Conservation (phyloP, 148 eudicot species). For the Rheum nobile region DNA sequence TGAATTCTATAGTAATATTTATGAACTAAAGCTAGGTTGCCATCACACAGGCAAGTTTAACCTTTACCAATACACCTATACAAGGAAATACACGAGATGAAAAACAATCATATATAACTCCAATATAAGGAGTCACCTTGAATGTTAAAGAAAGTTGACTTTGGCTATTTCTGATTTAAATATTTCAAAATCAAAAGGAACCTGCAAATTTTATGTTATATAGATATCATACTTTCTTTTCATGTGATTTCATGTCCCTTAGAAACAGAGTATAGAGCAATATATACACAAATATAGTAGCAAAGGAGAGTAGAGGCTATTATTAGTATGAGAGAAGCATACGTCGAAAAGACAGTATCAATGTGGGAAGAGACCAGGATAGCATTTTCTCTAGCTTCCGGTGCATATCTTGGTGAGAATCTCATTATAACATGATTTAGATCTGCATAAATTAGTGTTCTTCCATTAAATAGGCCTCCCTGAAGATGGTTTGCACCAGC, state of each 20-base stretch:
- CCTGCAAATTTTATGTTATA: not conserved
- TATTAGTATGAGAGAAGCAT: constrained; percentile 17
- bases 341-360: constrained; percentile 76
- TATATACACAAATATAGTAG: not conserved
- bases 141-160: not conserved
- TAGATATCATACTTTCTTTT: not conserved
- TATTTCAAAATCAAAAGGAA: not conserved
- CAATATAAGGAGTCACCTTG: not conserved
- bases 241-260: not conserved
- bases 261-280: not conserved
- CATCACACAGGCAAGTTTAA: not conserved
- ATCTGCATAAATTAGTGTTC: constrained; percentile 76
- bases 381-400: constrained; percentile 68
- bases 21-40: not conserved
- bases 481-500: constrained; percentile 64
- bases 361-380: constrained; percentile 89
- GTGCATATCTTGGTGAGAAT: constrained; percentile 61
- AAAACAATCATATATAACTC: not conserved
- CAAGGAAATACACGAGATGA: not conserved
- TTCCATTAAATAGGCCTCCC: constrained; percentile 74
- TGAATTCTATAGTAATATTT: not conserved
- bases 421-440: constrained; percentile 63
- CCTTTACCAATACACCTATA: not conserved
- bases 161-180: not conserved
- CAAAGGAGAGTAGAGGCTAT: not conserved